These are phyloP conservation scores for Monosporascus cannonballus DNA, from an alignment of 2,329 filamentous ascomycete genomes.

Conservation along the genomic window DNA sequence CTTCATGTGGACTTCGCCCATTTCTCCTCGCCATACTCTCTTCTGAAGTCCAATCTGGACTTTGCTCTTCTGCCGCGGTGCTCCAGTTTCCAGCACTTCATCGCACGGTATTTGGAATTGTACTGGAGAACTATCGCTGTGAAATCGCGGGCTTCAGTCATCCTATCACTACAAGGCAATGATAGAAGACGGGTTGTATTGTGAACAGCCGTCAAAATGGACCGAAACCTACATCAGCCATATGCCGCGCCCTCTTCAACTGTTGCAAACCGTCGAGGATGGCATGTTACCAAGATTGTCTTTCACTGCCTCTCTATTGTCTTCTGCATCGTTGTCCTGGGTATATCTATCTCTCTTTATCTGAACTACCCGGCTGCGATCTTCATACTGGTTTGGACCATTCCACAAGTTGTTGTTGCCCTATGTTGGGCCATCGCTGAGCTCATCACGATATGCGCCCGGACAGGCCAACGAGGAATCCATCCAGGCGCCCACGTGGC, in stretches of 20 bases:
- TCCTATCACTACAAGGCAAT: no score
- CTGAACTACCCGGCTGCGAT: constrained; percentile 8
- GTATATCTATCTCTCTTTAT: constrained; percentile 12
- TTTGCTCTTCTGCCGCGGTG: no score
- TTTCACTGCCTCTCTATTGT: constrained; percentile 12
- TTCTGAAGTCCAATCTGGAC: no score
- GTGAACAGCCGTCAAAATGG: constrained; percentile 4
- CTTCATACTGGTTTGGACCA: constrained; percentile 15
- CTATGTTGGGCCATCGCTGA: constrained; percentile 17
- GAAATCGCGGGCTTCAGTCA: no score
- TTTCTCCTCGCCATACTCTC: no score
- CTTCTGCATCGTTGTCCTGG: constrained; percentile 13
- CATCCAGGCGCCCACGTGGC: constrained; percentile 24
- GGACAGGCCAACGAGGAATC: constrained; percentile 14
- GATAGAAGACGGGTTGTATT: no score
- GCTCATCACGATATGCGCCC: constrained; percentile 13
- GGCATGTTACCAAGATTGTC: constrained; percentile 12
- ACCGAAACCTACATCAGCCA: constrained; percentile 7
- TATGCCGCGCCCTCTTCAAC: constrained; percentile 1
- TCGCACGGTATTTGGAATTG: no score
- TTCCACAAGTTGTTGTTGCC: constrained; percentile 16
- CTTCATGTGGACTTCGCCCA: no score
- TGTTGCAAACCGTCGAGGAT: constrained; percentile 4
- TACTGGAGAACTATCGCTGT: no score
- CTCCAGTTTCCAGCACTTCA: no score